Percentiles rank a stretch among this genome's conserved stretches.
phyloP scores from a whole-genome alignment of 345 rosid genomes.

The Lepidium sativum region DNA sequence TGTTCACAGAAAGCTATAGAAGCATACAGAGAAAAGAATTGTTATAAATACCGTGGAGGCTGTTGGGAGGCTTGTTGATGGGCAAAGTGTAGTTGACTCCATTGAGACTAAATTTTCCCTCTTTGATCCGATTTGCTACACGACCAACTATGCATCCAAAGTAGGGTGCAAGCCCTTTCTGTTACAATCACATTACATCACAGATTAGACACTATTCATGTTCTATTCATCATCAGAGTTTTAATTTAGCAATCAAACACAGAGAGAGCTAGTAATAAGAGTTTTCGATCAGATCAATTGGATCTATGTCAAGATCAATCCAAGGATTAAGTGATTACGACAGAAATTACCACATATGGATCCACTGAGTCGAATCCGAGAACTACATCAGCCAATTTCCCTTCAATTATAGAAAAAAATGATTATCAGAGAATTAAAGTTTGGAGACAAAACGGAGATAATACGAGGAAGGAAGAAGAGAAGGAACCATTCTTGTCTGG shows the following conservation, averaged over 20 bases:
- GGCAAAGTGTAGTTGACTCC: slow-evolving; percentile 67
- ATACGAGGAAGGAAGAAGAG: neutral
- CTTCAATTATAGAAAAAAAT: slow-evolving; percentile 23
- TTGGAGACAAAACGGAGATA: neutral
- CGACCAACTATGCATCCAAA: slow-evolving; percentile 97
- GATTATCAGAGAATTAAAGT: slow-evolving; percentile 1
- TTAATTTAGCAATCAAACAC: neutral
- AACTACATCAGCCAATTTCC: slow-evolving; percentile 73
- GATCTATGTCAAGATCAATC: neutral
- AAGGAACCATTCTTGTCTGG: slow-evolving; percentile 72
- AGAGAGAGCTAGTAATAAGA: neutral
- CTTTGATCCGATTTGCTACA: slow-evolving; percentile 79
- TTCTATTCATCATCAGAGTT: neutral
- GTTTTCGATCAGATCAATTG: neutral
- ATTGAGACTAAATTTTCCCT: slow-evolving; percentile 72
- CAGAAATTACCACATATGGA: slow-evolving; percentile 63
- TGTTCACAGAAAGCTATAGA: neutral
- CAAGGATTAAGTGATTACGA: neutral
- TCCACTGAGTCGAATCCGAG: slow-evolving; percentile 86
- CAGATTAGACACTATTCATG: neutral
- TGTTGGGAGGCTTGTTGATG: slow-evolving; percentile 82
- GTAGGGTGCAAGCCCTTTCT: slow-evolving; percentile 78
- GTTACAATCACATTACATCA: slow-evolving; percentile 3
- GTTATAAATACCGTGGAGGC: slow-evolving; percentile 67
- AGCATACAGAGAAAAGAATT: neutral